These are phyloP conservation scores for Mrakia frigida DNA, from an alignment of 768 basidiomycete genomes.

Conservation along the genomic window DNA sequence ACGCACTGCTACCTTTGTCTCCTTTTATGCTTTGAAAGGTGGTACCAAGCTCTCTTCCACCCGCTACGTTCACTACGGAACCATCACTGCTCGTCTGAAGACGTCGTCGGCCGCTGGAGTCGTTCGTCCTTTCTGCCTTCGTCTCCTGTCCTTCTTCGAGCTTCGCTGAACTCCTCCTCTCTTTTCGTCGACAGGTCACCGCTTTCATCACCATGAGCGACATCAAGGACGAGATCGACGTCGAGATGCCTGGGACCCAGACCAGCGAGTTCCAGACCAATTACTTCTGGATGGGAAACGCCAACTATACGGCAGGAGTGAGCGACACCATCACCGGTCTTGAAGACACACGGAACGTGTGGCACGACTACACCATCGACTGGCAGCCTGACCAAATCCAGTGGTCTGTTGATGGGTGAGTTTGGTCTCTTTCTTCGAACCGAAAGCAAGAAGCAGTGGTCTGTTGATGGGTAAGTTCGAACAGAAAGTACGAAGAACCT, in stretches of 20 bases:
- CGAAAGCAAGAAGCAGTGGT: too few relatives aligned
- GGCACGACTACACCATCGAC: constrained; percentile 15
- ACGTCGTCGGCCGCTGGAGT: constrained; percentile 74
- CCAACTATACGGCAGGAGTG: background rate
- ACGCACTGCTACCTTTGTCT: too few relatives aligned
- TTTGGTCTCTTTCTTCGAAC: background rate
- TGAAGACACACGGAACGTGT: constrained; percentile 31
- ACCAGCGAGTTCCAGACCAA: constrained; percentile 30
- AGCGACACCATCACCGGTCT: background rate
- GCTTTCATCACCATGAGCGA: constrained; percentile 65
- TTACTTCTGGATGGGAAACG: constrained; percentile 23
- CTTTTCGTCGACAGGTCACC: constrained; percentile 41
- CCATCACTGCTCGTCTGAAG: constrained; percentile 52
- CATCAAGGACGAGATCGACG: constrained; percentile 63
- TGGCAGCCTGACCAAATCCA: constrained; percentile 34
- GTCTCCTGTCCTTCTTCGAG: too few relatives aligned
- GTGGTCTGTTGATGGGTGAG: constrained; percentile 44
- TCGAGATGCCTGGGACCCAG: constrained; percentile 9
- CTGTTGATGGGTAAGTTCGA: too few relatives aligned
- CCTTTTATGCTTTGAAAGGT: constrained; percentile 35
- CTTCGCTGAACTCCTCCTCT: too few relatives aligned
- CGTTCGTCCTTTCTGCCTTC: constrained; percentile 44
- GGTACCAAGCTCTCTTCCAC: constrained; percentile 76
- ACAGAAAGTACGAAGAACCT: too few relatives aligned
- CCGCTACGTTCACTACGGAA: constrained; percentile 75